Evolutionary conservation across 768 basidiomycete genomes (phyloP).

Genomic region (Amanita polypyramis): DNA sequence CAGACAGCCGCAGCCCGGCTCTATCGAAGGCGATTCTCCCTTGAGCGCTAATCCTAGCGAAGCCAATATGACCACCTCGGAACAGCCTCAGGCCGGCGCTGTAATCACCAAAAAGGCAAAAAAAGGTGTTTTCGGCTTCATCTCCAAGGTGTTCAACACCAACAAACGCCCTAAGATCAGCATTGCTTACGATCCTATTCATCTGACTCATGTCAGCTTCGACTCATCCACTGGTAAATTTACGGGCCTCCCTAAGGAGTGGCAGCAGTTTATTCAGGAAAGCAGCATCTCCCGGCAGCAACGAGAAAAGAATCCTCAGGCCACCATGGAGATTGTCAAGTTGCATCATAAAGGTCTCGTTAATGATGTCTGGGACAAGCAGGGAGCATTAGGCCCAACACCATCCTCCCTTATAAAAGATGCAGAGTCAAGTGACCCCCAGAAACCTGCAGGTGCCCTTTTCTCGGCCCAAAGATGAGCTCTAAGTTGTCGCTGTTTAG

Average conservation of each 20-base stretch:
- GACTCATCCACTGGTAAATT: slow-evolving; percentile 98
- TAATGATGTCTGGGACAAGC: slow-evolving; percentile 73
- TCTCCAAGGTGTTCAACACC: slow-evolving; percentile 54
- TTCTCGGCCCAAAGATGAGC: slow-evolving; percentile 11
- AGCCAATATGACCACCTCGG: slow-evolving; percentile 24
- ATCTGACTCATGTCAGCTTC: slow-evolving; percentile 98
- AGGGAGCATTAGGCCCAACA: slow-evolving; percentile 41
- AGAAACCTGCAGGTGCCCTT: slow-evolving; percentile 40
- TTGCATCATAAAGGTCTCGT: slow-evolving; percentile 89
- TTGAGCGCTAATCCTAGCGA: slow-evolving; percentile 37
- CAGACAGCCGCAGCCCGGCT: slow-evolving; percentile 37
- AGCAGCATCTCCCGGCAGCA: slow-evolving; percentile 89
- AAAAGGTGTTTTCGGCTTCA: slow-evolving; percentile 70
- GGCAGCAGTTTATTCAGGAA: slow-evolving; percentile 95
- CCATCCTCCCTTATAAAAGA: slow-evolving; percentile 16
- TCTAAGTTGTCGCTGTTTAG: slow-evolving; percentile 3
- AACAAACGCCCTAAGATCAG: slow-evolving; percentile 85
- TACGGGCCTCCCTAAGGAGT: slow-evolving; percentile 95
- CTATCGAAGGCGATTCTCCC: slow-evolving; percentile 21
- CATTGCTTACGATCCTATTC: slow-evolving; percentile 97
- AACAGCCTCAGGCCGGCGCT: slow-evolving; percentile 21
- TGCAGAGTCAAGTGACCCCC: slow-evolving; percentile 37
- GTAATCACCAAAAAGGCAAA: slow-evolving; percentile 37
- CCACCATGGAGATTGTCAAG: slow-evolving; percentile 97
- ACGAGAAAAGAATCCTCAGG: slow-evolving; percentile 97